A percentile compares a stretch with the other conserved stretches of the same genome.
These are phyloP conservation scores for Nicotiana paniculata DNA, from an alignment of 257 asterid species.

Conservation along the genomic window DNA sequence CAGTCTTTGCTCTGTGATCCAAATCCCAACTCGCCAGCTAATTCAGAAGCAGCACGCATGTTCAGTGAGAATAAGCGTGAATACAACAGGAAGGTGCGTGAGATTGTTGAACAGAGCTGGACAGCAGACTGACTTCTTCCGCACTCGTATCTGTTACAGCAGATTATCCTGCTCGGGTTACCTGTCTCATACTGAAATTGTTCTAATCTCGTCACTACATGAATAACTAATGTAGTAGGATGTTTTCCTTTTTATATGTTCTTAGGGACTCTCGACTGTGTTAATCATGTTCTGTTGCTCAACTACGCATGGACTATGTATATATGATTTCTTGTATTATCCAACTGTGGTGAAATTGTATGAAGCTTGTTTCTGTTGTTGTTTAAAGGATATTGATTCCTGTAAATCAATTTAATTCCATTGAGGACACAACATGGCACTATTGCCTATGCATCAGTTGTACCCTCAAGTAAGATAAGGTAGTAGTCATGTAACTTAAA, in stretches of 20 bases:
- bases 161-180: slow-evolving; percentile 16
- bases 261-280: slow-evolving; percentile 20
- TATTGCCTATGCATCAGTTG: too few species aligned
- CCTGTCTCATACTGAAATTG: slow-evolving; percentile 11
- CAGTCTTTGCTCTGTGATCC: slow-evolving; percentile 85
- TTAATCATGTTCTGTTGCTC: slow-evolving; percentile 13
- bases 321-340: neutral
- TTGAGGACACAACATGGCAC: too few species aligned
- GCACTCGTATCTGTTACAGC: neutral
- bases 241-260: slow-evolving; percentile 15
- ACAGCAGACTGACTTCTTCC: slow-evolving; percentile 52
- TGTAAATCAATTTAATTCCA: too few species aligned
- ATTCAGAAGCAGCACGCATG: slow-evolving; percentile 79
- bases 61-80: slow-evolving; percentile 82
- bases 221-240: slow-evolving; percentile 16
- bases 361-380: neutral
- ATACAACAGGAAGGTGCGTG: slow-evolving; percentile 82
- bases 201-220: slow-evolving; percentile 12
- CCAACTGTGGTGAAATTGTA: slow-evolving; percentile 10
- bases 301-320: neutral
- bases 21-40: slow-evolving; percentile 82
- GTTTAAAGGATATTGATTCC: too few species aligned
- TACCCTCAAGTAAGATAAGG: too few species aligned
- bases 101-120: slow-evolving; percentile 89
- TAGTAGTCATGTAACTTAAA: too few species aligned